Conservation (phyloP, 345 rosid species). For the Gossypium australe region DNA sequence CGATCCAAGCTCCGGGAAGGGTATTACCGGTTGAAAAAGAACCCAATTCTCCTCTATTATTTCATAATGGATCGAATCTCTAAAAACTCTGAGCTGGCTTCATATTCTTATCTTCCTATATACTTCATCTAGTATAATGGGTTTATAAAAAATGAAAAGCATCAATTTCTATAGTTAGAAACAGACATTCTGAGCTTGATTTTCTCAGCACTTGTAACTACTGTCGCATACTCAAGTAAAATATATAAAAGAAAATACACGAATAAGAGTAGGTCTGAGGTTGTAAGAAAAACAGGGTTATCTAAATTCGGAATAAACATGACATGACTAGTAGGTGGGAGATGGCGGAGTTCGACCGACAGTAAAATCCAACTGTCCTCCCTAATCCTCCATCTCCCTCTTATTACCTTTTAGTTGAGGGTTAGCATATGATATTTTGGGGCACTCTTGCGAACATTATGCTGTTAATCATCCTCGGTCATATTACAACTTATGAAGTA, state of each 20-base stretch:
- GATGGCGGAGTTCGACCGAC: not conserved
- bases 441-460: no score
- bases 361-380: not conserved
- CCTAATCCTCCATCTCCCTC: not conserved
- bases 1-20: not conserved
- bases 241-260: not conserved
- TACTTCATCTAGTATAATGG: slow-evolving; percentile 15
- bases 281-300: not conserved
- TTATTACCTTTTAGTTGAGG: not conserved
- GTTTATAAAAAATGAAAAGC: slow-evolving; percentile 10
- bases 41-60: slow-evolving; percentile 32
- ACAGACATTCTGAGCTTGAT: not conserved
- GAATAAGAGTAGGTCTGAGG: not conserved
- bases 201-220: not conserved
- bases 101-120: slow-evolving; percentile 22
- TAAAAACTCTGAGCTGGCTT: not conserved
- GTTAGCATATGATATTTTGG: not conserved
- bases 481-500: not conserved
- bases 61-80: slow-evolving; percentile 26
- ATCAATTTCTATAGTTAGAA: not conserved
- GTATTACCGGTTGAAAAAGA: slow-evolving; percentile 12
- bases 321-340: slow-evolving; percentile 2
- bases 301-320: not conserved
- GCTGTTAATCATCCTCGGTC: not conserved
- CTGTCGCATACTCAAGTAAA: not conserved